Base-by-base conservation (phyloP, 768 basidiomycete genomes). In the Lactifluus volemus region DNA sequence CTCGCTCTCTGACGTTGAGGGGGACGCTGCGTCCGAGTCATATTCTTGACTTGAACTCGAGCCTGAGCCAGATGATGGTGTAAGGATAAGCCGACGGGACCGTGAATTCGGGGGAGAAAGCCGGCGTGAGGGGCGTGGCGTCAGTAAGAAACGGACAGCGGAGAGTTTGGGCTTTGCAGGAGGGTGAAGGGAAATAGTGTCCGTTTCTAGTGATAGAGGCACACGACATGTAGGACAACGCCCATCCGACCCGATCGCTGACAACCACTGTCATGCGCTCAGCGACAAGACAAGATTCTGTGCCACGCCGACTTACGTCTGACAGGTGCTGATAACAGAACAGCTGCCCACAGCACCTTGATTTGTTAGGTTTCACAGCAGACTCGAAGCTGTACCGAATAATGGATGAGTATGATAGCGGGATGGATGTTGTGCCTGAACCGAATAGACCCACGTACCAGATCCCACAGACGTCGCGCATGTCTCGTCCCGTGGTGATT, bases 241-340 rank as follows among this genome's bases (percentile, higher is more conserved):
- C 41, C 65, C 65, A 50, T 66, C 65, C 4, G 65, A 65, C 14
- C 54, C 55, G 6, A 17, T 19, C 30, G 57, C 63, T 1, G 56
- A 59, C 12, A 66, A 36, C 65, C 65, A 66, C 65, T 66, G 51
- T 2, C 15, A 12, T 42, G 25, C 14, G 19, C 32, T 59, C 17
- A 56, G 39, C 8, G 8, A 45, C 21, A 34, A 14, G 29, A 34
- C 10, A 38, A 21, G 29, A 29, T 38, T 36, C 10, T 21, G 14
- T 7, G 36, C 17, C 17, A 44, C 38, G 19, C n/a, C 7, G 45
- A 61, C 65, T 32, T 51, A 65, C 65, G 56, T 66, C 65, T 42
- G 65, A 66, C 19, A 66, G 14, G 44, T 66, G 65, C 47, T 66
- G 65, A 49, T 49, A 66, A 48, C 65, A 66, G 54, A 66, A 66